A percentile compares a stretch with the other conserved stretches of the same genome.
Evolutionary conservation across 2,329 filamentous ascomycete species (phyloP).

Genomic region (Fusarium succisae): DNA sequence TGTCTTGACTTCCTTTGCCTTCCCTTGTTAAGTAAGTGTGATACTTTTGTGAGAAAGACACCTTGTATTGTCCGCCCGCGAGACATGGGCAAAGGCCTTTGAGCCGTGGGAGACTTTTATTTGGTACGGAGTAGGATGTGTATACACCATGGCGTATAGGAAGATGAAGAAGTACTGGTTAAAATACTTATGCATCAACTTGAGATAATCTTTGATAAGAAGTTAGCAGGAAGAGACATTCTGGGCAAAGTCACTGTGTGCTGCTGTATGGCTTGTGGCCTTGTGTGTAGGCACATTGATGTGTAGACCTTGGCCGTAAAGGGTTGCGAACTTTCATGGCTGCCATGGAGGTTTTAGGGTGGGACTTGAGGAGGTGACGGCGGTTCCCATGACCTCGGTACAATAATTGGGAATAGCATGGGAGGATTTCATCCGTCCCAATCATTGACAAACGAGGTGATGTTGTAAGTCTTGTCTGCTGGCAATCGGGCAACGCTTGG

Average conservation of each 20-base stretch:
- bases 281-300: background rate
- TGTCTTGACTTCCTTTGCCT: fast-evolving
- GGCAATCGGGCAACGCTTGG: background rate
- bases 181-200: background rate
- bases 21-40: background rate
- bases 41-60: background rate
- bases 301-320: fast-evolving
- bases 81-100: background rate
- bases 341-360: fast-evolving
- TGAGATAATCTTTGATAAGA: background rate
- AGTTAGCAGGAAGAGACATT: background rate
- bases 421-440: fast-evolving
- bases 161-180: background rate
- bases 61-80: background rate
- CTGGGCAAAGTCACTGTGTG: background rate
- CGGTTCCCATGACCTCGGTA: fast-evolving
- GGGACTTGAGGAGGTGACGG: fast-evolving
- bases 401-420: fast-evolving
- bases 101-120: background rate
- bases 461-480: background rate
- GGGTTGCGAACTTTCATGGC: fast-evolving
- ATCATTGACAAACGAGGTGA: background rate
- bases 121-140: background rate
- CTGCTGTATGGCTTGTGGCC: background rate
- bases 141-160: background rate